These are phyloP conservation scores for Farysia itapuensis DNA, from an alignment of 1,284 basidiomycete species.

Conservation along the genomic window DNA sequence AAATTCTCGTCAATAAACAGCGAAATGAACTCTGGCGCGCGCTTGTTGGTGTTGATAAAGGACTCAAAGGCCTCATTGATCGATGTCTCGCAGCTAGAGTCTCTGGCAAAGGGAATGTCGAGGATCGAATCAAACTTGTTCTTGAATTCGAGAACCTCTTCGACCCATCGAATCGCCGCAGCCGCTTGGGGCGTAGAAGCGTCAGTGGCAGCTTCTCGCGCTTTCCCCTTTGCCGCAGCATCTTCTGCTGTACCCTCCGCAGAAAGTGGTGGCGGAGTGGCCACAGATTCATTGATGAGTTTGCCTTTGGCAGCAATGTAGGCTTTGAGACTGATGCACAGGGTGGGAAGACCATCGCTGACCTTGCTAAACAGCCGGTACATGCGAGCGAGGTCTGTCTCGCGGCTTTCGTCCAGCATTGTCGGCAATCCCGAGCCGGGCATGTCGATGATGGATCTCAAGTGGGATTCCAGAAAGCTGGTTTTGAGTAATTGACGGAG, in stretches of 20 bases:
- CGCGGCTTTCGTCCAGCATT: constrained; percentile 82
- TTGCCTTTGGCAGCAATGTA: constrained; percentile 77
- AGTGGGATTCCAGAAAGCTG: constrained; percentile 76
- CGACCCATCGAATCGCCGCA: constrained; percentile 86
- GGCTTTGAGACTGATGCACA: constrained; percentile 74
- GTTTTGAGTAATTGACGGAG: constrained; percentile 77
- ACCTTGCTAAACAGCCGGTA: constrained; percentile 79
- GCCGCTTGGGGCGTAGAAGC: constrained; percentile 52
- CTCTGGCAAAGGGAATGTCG: constrained; percentile 71
- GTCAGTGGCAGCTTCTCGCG: constrained; percentile 4
- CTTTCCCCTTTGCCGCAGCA: constrained; percentile 10
- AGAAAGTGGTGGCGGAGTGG: constrained; percentile 2
- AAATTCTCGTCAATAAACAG: constrained; percentile 96
- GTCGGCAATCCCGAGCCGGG: constrained; percentile 80
- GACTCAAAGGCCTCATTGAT: constrained; percentile 92
- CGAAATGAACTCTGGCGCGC: constrained; percentile 91
- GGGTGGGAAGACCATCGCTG: constrained; percentile 65
- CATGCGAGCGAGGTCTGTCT: constrained; percentile 76
- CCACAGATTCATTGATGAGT: constrained; percentile 71
- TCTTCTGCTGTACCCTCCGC: not conserved
- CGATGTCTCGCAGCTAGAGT: constrained; percentile 75
- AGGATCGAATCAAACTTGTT: constrained; percentile 83
- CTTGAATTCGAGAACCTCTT: constrained; percentile 86
- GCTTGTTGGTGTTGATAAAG: constrained; percentile 86
- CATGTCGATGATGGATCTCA: constrained; percentile 75